Percentiles rank a stretch among this genome's conserved stretches.
These are phyloP conservation scores for Ichthyophthirius multifiliis DNA, from an alignment of 169 alveolate species.

Conservation along the genomic window DNA sequence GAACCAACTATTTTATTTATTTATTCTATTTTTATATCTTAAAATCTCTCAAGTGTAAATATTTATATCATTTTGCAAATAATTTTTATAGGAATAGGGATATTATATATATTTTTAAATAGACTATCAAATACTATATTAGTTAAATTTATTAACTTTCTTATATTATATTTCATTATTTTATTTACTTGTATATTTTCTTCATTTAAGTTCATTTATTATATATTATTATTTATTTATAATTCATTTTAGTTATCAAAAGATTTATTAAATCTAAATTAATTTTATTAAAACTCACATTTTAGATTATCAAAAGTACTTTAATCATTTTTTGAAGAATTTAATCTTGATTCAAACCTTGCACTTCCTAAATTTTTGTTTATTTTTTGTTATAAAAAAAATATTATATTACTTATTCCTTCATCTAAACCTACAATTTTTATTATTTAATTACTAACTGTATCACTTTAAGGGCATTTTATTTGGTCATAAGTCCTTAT, in stretches of 20 bases:
- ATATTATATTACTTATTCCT: neutral
- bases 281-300: neutral
- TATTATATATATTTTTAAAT: neutral
- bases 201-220: neutral
- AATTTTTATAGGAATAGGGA: neutral
- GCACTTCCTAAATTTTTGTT: neutral
- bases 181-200: too few relatives aligned
- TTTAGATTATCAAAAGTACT: neutral
- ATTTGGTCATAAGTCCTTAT: neutral
- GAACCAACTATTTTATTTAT: neutral
- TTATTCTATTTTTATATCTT: neutral
- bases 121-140: neutral
- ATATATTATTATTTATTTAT: neutral
- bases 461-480: neutral
- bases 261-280: neutral
- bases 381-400: neutral
- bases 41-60: neutral
- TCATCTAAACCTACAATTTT: neutral
- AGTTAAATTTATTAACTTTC: neutral
- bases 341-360: neutral
- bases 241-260: neutral
- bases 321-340: neutral
- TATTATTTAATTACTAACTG: neutral
- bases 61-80: constrained; percentile 17
- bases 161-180: neutral